Base-by-base conservation (phyloP, 2,329 filamentous ascomycete genomes). In the Lecanicillium sp. region DNA sequence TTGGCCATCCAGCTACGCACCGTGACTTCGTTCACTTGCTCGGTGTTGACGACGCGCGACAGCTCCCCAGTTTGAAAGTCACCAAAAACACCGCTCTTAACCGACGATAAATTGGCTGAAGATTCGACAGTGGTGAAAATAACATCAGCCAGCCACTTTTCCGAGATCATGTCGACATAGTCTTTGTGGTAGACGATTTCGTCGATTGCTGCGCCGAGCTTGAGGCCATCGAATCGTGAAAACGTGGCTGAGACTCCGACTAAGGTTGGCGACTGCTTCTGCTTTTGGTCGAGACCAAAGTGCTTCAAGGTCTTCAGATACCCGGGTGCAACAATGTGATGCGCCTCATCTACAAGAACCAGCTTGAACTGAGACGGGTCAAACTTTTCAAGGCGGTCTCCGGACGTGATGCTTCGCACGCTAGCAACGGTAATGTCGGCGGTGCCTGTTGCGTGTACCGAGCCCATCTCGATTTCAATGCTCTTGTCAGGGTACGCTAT, bases 371-470 rank as follows among this genome's bases (percentile, higher is more conserved):
- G 68, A 0, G 59, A 60, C 0, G 88, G 84, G 48, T 94, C 77
- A 52, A 90, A 97, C 55, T 95, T 96, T 27, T 60, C 55, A n/a
- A 97, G 71, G 2, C 92, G 77, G 37, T 81, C 76, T 11, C 77
- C 76, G 5, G 86, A 94, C 7, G 72, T 77, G 49, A 98, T 79
- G 58, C 87, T 96, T 53, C 84, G 81, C 27, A 98, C 74, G 25
- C 90, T 96, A 32, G 90, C 92, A 37, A 98, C 74, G 8, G 90
- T 96, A 49, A 98, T 96, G 59, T 98, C 90, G 40, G 89, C 90
- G 2, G 65, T 61, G 6, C 90, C 90, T 4, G 81, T 81, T 3
- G 90, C 85, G 49, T 84, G 80, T 34, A 77, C 66, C 32, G 73
- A 75, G 25, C 84, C 88, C 88, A 97, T 94, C 59, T 98, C 92